Conservation (phyloP, 148 eudicot species). For the Heliosperma pusillum region DNA sequence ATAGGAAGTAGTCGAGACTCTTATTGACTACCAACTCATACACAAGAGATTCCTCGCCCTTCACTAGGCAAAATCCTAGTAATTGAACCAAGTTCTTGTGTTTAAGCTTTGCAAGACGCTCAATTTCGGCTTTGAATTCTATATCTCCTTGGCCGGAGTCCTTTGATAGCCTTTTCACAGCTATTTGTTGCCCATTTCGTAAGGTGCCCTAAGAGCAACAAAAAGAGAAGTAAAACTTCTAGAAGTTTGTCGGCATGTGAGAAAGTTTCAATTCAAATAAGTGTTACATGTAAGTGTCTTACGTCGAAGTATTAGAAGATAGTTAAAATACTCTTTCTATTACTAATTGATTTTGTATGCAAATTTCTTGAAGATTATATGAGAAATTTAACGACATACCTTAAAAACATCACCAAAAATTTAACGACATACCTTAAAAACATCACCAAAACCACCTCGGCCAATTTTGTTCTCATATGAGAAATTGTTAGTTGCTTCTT, state of each 20-base stretch:
- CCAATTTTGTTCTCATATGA: conserved; percentile 10
- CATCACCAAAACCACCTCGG: conserved; percentile 13
- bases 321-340: too few relatives aligned
- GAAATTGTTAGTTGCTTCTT: conserved; percentile 16
- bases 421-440: conserved; percentile 6
- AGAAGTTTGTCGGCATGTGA: neutral
- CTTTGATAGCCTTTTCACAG: conserved; percentile 14
- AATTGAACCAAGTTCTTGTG: conserved; percentile 15
- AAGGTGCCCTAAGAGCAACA: neutral
- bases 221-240: neutral
- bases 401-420: conserved; percentile 4
- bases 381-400: neutral
- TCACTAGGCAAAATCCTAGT: conserved; percentile 6
- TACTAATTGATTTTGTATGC: too few relatives aligned
- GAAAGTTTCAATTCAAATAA: neutral
- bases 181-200: conserved; percentile 12
- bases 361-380: too few relatives aligned
- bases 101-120: conserved; percentile 16
- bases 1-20: conserved; percentile 19
- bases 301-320: neutral
- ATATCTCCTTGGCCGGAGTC: conserved; percentile 17
- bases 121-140: conserved; percentile 14
- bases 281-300: neutral
- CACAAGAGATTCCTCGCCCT: conserved; percentile 1
- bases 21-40: conserved; percentile 16